Conservation (phyloP, 805 yeast genomes). For the Yarrowia sp. region DNA sequence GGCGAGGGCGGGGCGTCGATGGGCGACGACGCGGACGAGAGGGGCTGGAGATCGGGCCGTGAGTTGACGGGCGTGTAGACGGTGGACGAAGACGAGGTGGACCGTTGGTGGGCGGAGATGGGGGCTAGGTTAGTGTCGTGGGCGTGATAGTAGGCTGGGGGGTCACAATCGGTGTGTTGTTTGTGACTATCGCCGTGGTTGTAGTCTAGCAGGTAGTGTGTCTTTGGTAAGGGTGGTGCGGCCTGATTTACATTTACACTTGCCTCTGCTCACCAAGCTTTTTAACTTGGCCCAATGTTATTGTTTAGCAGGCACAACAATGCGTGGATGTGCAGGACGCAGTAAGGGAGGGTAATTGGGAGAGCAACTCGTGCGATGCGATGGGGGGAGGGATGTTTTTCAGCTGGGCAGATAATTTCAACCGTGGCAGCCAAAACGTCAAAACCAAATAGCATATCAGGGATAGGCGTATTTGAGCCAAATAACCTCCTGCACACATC, state of each 20-base stretch:
- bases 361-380: background rate
- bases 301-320: conserved; percentile 21
- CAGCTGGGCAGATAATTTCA: too few relatives aligned
- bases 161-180: background rate
- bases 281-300: conserved; percentile 24
- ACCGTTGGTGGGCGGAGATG: conserved; percentile 18
- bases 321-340: conserved; percentile 21
- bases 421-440: too few relatives aligned
- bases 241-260: conserved; percentile 23
- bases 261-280: conserved; percentile 22
- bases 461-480: too few relatives aligned
- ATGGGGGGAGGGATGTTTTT: background rate
- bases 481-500: conserved; percentile 1
- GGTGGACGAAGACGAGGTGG: conserved; percentile 23
- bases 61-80: conserved; percentile 25
- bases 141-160: background rate
- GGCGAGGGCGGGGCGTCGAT: conserved; percentile 24
- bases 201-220: background rate
- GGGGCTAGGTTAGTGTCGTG: conserved; percentile 24
- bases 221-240: conserved; percentile 13
- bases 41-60: conserved; percentile 24
- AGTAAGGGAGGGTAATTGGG: conserved; percentile 24
- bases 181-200: background rate
- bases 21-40: conserved; percentile 24
- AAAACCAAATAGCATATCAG: too few relatives aligned